Base-by-base conservation (phyloP, 2,329 filamentous ascomycete species). In the Microascus cirrosus region DNA sequence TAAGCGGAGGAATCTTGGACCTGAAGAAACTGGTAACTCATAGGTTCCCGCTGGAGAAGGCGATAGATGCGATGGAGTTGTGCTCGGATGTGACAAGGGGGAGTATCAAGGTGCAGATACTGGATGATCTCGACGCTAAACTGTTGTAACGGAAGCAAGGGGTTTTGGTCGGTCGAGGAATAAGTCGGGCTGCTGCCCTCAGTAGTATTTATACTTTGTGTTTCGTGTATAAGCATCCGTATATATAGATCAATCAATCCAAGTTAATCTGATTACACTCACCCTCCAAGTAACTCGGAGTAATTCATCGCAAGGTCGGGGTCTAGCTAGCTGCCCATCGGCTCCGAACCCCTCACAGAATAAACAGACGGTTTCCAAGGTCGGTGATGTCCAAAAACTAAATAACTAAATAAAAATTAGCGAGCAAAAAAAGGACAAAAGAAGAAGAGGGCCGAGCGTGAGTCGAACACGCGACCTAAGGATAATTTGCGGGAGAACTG, bases 11-110 rank as follows among this genome's bases (percentile, higher is more conserved):
- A 0, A 74, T 87, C 1, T 65, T 89, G 10, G 77, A 87, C 64
- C 70, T 86, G 22, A 83, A 83, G 64, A 48, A 51, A n/a, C 69
- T 87, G 20, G 78, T 88, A 3, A 83, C 84, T 12, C 84, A 89
- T 66, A 75, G 73, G 1, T 86, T 83, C 61, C 78, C 81, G 0
- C 70, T 89, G 25, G 84, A 87, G 60, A 73, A 80, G 60, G 83
- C 84, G 0, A 62, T 80, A 1, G 80, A 86, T 32, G 85, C 82
- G 6, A 60, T 71, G 55, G 63, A 64, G 1, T 55, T 71, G 28
- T 69, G 67, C 5, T 70, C 69, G 18, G 69, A 71, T 56, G 65
- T 68, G 3, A 64, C 60, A 32, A 69, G 69, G 50, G 68, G 69
- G 3, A 66, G 66, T 12, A 71, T 71, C 62, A 70, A 71, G 60